Conservation (phyloP, 805 yeast species). For the Lachancea waltii region DNA sequence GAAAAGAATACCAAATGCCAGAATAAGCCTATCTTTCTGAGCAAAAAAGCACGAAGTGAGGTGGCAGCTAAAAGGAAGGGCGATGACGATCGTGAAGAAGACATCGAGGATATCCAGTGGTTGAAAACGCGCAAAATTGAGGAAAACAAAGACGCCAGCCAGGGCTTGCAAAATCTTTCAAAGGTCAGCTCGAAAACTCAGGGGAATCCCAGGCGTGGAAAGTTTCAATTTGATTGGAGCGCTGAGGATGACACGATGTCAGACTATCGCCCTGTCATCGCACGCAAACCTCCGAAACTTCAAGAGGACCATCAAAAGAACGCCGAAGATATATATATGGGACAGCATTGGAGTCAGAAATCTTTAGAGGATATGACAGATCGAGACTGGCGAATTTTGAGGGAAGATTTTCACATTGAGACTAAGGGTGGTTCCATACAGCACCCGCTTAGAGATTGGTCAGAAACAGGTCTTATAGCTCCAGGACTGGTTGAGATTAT, state of each 20-base stretch:
- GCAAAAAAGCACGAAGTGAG: constrained; percentile 40
- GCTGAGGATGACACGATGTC: constrained; percentile 57
- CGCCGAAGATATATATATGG: constrained; percentile 20
- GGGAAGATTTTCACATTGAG: constrained; percentile 66
- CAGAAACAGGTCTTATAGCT: constrained; percentile 49
- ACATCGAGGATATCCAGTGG: background rate
- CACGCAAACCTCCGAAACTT: constrained; percentile 19
- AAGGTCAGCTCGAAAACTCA: background rate
- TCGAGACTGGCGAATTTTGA: constrained; percentile 86
- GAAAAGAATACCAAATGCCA: too few relatives aligned
- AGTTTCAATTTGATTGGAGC: constrained; percentile 67
- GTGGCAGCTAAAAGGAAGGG: constrained; percentile 24
- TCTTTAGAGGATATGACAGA: constrained; percentile 55
- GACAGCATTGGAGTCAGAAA: constrained; percentile 62
- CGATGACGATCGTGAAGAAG: background rate
- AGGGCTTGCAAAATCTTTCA: background rate
- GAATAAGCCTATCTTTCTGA: constrained; percentile 39
- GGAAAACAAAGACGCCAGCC: background rate
- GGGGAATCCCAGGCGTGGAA: constrained; percentile 18
- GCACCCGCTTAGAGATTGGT: constrained; percentile 71
- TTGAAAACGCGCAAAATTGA: constrained; percentile 1
- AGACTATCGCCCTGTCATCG: constrained; percentile 37
- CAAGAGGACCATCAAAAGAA: too few relatives aligned
- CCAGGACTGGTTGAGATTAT: constrained; percentile 35
- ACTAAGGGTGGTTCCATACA: constrained; percentile 39